Base-by-base conservation (phyloP, 2,329 filamentous ascomycete genomes). In the Fusarium nurragi region DNA sequence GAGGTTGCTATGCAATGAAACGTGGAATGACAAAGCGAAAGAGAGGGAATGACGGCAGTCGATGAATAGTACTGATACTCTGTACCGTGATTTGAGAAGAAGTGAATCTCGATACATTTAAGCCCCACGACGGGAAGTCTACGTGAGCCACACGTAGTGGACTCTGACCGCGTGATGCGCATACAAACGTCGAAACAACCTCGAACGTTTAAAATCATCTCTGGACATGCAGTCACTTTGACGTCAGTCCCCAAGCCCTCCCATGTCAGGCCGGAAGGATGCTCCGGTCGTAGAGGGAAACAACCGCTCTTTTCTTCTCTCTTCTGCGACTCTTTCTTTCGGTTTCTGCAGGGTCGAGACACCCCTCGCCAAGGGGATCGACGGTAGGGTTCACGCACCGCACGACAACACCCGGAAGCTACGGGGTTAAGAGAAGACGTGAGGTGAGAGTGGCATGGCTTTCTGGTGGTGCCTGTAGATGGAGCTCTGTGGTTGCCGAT, bases 181-280 rank as follows among this genome's bases (percentile, higher is more conserved):
- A 43, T 46, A 46, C 54, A 60, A 25, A 25, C 6, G 21, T 56
- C 49, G 36, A 54, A 50, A 55, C 40, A 55, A 54, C 61, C 19
- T 55, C 18, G 41, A 44, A 18, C 14, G 19, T 49, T 50, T 6
- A 34, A 34, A 10, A 36, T 18, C 39, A 8, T 37, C 37, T 48
- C 21, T 26, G 4, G 18, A 14, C 18, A 64, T 68, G 57, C 38
- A 60, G 54, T 68, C 67, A 69, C 60, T 54, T 65, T 70, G 64
- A 69, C 67, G 67, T 70, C 67, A 70, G 64, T 21, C 12, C 26
- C n/a, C 36, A 25, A 28, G 22, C 34, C 28, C 45, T 39, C 19
- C 36, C 16, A 30, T 30, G 8, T 40, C 11, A 13, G 16, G 12
- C 16, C 28, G 32, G 48, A 26, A 25, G 26, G 14, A 59, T 43